Evolutionary conservation across 1,284 basidiomycete species (phyloP).

Genomic region (Albatrellus sp.): DNA sequence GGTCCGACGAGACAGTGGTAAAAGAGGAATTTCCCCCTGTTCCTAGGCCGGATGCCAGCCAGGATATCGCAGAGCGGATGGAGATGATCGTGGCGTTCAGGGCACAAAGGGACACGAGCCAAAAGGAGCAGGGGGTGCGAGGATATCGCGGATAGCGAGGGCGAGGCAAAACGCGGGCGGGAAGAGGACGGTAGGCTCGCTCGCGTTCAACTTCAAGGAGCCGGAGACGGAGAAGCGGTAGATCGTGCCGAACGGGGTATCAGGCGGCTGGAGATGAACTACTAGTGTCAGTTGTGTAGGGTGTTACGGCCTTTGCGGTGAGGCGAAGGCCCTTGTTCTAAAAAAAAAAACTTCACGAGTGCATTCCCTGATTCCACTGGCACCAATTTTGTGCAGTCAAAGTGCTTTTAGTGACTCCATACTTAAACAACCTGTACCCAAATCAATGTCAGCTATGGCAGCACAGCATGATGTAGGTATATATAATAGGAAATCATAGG

Average conservation of each 20-base stretch:
- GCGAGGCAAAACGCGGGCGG: constrained; percentile 30
- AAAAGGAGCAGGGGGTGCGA: constrained; percentile 17
- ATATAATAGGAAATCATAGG: too few species aligned
- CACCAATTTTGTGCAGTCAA: too few species aligned
- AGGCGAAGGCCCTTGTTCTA: too few species aligned
- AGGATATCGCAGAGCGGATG: constrained; percentile 62
- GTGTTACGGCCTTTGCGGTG: constrained; percentile 62
- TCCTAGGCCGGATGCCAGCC: constrained; percentile 46
- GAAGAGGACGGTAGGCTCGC: constrained; percentile 48
- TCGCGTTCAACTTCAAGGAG: constrained; percentile 34
- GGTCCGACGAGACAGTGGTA: constrained; percentile 48
- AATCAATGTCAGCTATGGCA: too few species aligned
- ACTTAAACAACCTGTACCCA: too few species aligned
- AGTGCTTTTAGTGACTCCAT: too few species aligned
- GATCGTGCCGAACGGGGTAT: constrained; percentile 55
- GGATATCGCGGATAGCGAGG: constrained; percentile 13
- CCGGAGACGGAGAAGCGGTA: constrained; percentile 39
- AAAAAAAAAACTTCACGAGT: too few species aligned
- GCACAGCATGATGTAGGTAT: too few species aligned
- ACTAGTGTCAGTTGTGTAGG: constrained; percentile 66
- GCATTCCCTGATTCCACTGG: too few species aligned
- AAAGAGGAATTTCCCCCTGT: constrained; percentile 47
- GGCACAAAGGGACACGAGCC: constrained; percentile 22
- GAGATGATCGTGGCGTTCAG: constrained; percentile 57
- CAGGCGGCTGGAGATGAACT: constrained; percentile 33